Base-by-base conservation (phyloP, 345 rosid genomes). In the Rhizophora mangle region DNA sequence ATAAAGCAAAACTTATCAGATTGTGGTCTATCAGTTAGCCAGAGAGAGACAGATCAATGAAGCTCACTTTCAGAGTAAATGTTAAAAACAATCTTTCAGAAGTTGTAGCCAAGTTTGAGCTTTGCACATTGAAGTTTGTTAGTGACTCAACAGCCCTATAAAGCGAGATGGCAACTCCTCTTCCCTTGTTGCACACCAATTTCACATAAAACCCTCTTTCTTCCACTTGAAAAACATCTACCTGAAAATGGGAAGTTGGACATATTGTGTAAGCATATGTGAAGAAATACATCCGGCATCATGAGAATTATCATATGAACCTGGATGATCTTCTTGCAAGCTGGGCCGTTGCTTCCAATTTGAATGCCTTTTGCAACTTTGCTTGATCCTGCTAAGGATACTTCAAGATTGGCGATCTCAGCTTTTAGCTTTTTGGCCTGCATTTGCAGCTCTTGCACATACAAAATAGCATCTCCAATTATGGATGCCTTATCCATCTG, bases 401-500 rank as follows among this genome's bases (percentile, higher is more conserved):
- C 82, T 82, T 91, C 94, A 10, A 93, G 94, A 19, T 72, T 74
- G 5, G 82, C 79, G 29, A 91, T 86, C 68, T 91, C 97, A 26
- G 85, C 71, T 79, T 88, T 85, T 20, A 93, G 87, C 75, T 80
- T 86, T 79, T 77, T 84, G 19, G 91, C 92, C 74, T 84, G 83
- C 76, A 65, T 73, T 65, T 93, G 94, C 61, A 93, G 72, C 26
- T 89, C 88, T 85, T 91, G 94, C 62, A 89, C 85, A 72, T 90
- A 85, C 47, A 76, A 62, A 36, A 86, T 90, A 0, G 97, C 94
- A 63, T 91, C 98, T 71, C 96, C 97, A 21, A 89, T 83, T 13
- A 93, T 89, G 2, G 97, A 91, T n/a, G 96, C 96, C 85, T 93
- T 91, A 64, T 93, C 98, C 98, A 93, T 93, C 97, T 93, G 75